Evolutionary conservation across 495 filamentous ascomycete genomes (phyloP).

Genomic region (Cladorrhinum samala): DNA sequence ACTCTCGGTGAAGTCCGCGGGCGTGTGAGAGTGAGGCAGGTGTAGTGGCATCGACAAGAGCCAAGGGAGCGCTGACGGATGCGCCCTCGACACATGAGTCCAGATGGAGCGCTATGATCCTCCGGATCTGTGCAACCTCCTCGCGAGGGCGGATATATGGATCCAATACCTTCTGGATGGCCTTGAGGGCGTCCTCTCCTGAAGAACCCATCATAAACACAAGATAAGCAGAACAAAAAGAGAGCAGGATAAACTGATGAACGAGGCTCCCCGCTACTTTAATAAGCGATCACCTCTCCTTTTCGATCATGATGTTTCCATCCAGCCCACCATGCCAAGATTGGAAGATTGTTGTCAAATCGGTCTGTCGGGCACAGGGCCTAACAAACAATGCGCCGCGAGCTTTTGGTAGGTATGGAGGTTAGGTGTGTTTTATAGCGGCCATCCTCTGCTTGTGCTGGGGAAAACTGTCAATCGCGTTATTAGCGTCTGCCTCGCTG

Average conservation of each 20-base stretch:
- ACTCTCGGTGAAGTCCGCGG: slow-evolving; percentile 41
- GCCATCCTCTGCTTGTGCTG: too few relatives aligned
- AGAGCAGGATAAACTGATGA: background rate
- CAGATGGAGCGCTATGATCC: slow-evolving; percentile 35
- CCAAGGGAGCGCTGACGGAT: slow-evolving; percentile 29
- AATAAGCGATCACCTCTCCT: too few relatives aligned
- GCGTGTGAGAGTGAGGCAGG: slow-evolving; percentile 18
- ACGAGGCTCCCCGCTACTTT: background rate
- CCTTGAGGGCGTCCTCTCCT: slow-evolving; percentile 11
- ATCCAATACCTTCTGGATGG: slow-evolving; percentile 24
- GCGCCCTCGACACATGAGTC: slow-evolving; percentile 26
- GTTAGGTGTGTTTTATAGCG: too few relatives aligned
- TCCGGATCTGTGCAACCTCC: slow-evolving; percentile 37
- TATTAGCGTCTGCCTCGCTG: too few relatives aligned
- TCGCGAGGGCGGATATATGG: slow-evolving; percentile 39
- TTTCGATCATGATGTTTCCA: too few relatives aligned
- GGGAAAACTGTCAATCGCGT: background rate
- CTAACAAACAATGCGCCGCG: background rate
- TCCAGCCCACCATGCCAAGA: too few relatives aligned
- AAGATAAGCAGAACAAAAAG: background rate
- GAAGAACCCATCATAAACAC: slow-evolving; percentile 1
- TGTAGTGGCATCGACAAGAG: slow-evolving; percentile 29
- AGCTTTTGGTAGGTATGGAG: too few relatives aligned
- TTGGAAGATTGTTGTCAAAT: background rate
- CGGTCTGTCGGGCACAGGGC: background rate